Evolutionary conservation across 2,329 filamentous ascomycete species (phyloP), one percentile per base, ranked within the genome.

Genomic region (Colletotrichum lentis): DNA sequence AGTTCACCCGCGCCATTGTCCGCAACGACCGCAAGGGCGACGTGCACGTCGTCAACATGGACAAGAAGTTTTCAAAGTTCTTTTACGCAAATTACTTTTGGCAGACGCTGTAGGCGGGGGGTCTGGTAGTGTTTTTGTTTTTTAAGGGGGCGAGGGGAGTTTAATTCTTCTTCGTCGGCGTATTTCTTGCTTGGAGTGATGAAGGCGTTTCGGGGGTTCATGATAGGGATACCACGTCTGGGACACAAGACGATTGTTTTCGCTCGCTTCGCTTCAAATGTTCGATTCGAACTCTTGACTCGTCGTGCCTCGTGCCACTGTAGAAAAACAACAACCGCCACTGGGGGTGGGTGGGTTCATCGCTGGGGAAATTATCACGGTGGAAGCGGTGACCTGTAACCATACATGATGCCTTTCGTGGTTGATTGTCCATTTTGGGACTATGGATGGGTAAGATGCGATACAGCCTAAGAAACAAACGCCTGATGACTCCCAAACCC

Each of bases 81-180:
- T 97, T 96, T 76, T 97, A 97, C 75, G 93, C 94, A 24, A 96
- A 97, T 74, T 97, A 97, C 78, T 96, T 98, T 76, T 99, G 96
- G 96, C 86, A 93, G 74, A 95, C 90, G 37, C 84, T 97, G 77
- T 96, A 82, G 78, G 31, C 20, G 7, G 11, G 39, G 20, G 18
- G 27, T 31, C 6, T 52, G 7, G 7, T 41, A 18, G n/a, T n/a
- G n/a, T 8, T 4, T 18, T 22, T 10, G 39, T n/a, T 16, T 20
- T 24, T 64, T 24, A 7, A 22, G 62, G 11, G 2, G 27, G 41
- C n/a, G n/a, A n/a, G 3, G 31, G 8, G 31, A 7, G 2, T 35
- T 35, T 24, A 4, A 7, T 35, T 10, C 31, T 31, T 8, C 27
- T 35, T 10, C 31, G 31, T 35, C 8, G 31, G 31, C 31, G 8